These are phyloP conservation scores for Sideroxylon spinosum DNA, from an alignment of 179 eudicot species.

Conservation along the genomic window DNA sequence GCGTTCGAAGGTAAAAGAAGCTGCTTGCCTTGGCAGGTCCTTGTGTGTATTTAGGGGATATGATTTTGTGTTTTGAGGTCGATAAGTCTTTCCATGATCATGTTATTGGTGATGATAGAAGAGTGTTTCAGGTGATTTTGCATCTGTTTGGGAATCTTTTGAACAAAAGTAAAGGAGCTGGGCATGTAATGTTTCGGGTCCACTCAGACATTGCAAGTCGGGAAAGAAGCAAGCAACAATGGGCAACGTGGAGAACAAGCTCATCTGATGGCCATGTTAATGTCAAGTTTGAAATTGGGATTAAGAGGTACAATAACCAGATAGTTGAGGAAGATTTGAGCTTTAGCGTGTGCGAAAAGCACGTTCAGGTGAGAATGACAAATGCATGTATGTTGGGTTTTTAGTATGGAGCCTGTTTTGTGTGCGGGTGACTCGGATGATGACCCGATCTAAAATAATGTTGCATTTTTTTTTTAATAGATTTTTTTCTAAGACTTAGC, in stretches of 20 bases:
- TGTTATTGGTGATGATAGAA: slow-evolving; percentile 68
- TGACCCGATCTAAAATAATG: no score
- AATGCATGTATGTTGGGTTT: no score
- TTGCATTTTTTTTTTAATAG: no score
- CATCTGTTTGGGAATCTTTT: slow-evolving; percentile 81
- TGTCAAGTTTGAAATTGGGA: slow-evolving; percentile 62
- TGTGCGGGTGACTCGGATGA: no score
- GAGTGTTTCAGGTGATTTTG: slow-evolving; percentile 82
- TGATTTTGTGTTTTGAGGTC: slow-evolving; percentile 50
- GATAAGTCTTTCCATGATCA: slow-evolving; percentile 59
- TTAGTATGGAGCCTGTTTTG: no score
- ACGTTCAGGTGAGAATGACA: slow-evolving; percentile 55
- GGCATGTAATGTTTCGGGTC: slow-evolving; percentile 43
- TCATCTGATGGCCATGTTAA: slow-evolving; percentile 48
- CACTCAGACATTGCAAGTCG: slow-evolving; percentile 41
- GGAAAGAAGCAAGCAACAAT: slow-evolving; percentile 46
- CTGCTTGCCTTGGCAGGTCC: slow-evolving; percentile 71
- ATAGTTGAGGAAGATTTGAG: slow-evolving; percentile 58
- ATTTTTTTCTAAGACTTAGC: no score
- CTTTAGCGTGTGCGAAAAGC: slow-evolving; percentile 64
- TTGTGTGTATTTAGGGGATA: slow-evolving; percentile 53
- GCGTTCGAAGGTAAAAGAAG: slow-evolving; percentile 56
- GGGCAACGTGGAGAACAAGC: slow-evolving; percentile 62
- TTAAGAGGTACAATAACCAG: slow-evolving; percentile 32
- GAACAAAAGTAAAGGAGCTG: slow-evolving; percentile 46